These are phyloP conservation scores for Boehmeria nivea DNA, from an alignment of 306 rosid species.

Conservation along the genomic window DNA sequence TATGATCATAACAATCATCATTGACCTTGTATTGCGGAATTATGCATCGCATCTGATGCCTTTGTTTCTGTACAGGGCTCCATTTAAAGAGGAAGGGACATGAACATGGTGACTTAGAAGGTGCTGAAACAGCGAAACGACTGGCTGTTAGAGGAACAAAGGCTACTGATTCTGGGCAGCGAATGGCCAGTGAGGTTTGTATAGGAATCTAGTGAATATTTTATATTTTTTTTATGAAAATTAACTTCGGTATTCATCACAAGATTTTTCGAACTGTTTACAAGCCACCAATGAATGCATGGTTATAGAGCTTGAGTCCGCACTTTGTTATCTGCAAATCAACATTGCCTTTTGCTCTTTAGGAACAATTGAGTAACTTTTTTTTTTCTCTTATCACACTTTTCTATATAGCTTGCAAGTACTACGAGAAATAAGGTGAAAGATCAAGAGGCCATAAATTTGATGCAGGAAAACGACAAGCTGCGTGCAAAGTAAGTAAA, in stretches of 20 bases:
- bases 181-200: conserved; percentile 43
- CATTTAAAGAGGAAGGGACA: conserved; percentile 53
- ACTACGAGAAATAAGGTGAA: conserved; percentile 23
- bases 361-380: not conserved
- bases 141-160: conserved; percentile 25
- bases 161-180: conserved; percentile 20
- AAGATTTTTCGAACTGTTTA: too few species aligned
- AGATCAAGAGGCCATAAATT: conserved; percentile 36
- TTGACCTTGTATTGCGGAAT: not conserved
- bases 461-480: conserved; percentile 55
- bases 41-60: too few species aligned
- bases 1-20: conserved; percentile 1
- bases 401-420: conserved; percentile 27
- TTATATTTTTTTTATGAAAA: not conserved
- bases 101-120: conserved; percentile 24
- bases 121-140: conserved; percentile 31
- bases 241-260: too few species aligned
- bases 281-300: too few species aligned
- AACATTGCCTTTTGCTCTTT: conserved; percentile 6
- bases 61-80: conserved; percentile 32
- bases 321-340: too few species aligned
- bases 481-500: conserved; percentile 58
- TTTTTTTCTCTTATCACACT: not conserved
- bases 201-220: conserved; percentile 18
- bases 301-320: too few species aligned